Percentiles rank a stretch among this genome's conserved stretches.
Conservation (phyloP, 1,284 basidiomycete species). For the Coriolopsis trogii region DNA sequence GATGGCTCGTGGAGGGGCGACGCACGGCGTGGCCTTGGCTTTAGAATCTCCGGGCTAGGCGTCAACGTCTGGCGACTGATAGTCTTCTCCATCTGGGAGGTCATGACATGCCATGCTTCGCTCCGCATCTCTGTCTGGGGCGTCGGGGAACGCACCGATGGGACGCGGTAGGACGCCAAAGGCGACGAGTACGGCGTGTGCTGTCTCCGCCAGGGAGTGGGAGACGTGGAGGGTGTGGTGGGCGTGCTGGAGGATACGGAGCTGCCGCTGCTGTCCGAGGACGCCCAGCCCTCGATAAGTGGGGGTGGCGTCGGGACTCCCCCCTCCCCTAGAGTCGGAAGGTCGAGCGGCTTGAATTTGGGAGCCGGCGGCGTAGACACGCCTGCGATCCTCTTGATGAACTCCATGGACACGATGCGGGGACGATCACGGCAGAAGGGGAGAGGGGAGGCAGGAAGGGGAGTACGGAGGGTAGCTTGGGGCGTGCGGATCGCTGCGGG, state of each 20-base stretch:
- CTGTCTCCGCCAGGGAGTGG: conserved; percentile 4
- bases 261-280: conserved; percentile 27
- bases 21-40: conserved; percentile 15
- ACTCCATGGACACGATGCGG: conserved; percentile 26
- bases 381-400: conserved; percentile 29
- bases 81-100: conserved; percentile 12
- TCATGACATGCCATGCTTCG: conserved; percentile 7
- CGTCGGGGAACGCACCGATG: conserved; percentile 6
- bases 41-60: conserved; percentile 15
- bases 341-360: conserved; percentile 31
- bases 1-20: conserved; percentile 10
- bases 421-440: conserved; percentile 12
- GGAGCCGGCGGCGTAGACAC: conserved; percentile 35
- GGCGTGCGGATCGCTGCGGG: conserved; percentile 20
- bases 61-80: conserved; percentile 13
- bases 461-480: conserved; percentile 1
- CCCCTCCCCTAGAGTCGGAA: conserved; percentile 31
- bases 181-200: conserved; percentile 4
- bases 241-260: conserved; percentile 25
- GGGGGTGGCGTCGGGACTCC: conserved; percentile 18
- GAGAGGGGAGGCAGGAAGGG: conserved; percentile 3
- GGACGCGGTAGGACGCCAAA: not conserved
- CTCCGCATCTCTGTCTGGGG: conserved; percentile 8
- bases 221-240: conserved; percentile 13
- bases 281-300: conserved; percentile 20